phyloP scores from a whole-genome alignment of 176 grass and related monocot genomes.

The Typha latifolia region DNA sequence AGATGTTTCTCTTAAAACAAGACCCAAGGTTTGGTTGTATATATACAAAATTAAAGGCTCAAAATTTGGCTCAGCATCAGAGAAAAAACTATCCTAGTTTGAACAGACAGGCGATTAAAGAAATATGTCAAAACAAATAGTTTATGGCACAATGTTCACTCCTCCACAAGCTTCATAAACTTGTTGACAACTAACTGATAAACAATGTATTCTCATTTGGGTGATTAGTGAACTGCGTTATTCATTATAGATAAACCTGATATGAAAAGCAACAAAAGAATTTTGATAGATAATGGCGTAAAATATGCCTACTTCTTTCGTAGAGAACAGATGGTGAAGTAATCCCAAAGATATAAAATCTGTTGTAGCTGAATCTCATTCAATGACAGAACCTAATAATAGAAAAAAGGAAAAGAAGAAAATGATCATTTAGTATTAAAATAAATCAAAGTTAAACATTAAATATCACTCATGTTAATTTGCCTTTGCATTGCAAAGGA shows the following conservation, averaged over 20 bases:
- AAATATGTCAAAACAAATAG: background rate
- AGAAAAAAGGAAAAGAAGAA: conserved; percentile 20
- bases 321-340: conserved; percentile 73
- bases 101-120: background rate
- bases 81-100: too few relatives aligned
- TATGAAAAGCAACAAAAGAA: background rate
- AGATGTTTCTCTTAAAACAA: too few relatives aligned
- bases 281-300: background rate
- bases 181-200: background rate
- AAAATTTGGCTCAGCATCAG: too few relatives aligned
- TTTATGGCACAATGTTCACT: background rate
- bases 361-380: conserved; percentile 75
- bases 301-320: conserved; percentile 60
- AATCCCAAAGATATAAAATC: conserved; percentile 69
- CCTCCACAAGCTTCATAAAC: background rate
- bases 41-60: too few relatives aligned
- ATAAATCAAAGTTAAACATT: conserved; percentile 6
- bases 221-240: background rate
- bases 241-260: background rate
- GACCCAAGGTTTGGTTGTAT: too few relatives aligned
- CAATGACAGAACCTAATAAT: conserved; percentile 45
- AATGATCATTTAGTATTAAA: conserved; percentile 12
- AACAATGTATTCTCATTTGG: background rate
- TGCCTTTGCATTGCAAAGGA: conserved; percentile 19
- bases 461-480: conserved; percentile 13